Base-by-base conservation (phyloP, 192 early-diverging fungal species). In the Coemansia sp. region DNA sequence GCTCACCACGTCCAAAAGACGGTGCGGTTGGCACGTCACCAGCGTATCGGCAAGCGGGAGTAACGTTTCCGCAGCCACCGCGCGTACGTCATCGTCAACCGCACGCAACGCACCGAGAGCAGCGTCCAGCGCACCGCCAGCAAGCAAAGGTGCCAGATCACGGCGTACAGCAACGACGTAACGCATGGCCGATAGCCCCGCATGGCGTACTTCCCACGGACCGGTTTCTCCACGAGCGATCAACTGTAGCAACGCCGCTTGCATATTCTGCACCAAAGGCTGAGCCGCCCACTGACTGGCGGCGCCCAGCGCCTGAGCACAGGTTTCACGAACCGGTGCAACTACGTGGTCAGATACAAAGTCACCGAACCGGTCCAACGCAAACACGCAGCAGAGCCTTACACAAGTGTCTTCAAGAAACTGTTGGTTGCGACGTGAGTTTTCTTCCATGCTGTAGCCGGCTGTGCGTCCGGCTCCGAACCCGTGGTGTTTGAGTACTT, bases 331-430 rank as follows among this genome's bases (percentile, higher is more conserved):
- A 10, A 99, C 97, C 7, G 97, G 97, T 5, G 91, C 91, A 33
- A 96, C 93, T 2, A 95, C 94, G 67, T 94, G 93, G 76, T 98
- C 96, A 6, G 92, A 90, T 20, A 95, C 92, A 77, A 95, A 99
- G 81, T 99, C 97, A 6, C 91, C 93, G 73, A 99, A 99, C 18
- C 95, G 86, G 75, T 99, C 97, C 61, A 97, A 77, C 5, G 92
- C 89, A 64, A 99, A 91, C 14, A 99, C 94, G 67, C 94, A 96
- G 29, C 96, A 69, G n/a, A 99, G 80, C 16, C 94, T 87, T 28
- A 96, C 91, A 1, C 89, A 86, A 14, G 94, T 76, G 75, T 99
- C 95, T 64, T 96, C 93, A 5, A 97, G 77, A 84, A 89, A 95
- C 50, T 72, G 79, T 61, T 90, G 81, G 77, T 99, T 93, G 22